Evolutionary conservation across 352 stramenopile genomes (phyloP).

Genomic region (Globisporangium sylvaticum): DNA sequence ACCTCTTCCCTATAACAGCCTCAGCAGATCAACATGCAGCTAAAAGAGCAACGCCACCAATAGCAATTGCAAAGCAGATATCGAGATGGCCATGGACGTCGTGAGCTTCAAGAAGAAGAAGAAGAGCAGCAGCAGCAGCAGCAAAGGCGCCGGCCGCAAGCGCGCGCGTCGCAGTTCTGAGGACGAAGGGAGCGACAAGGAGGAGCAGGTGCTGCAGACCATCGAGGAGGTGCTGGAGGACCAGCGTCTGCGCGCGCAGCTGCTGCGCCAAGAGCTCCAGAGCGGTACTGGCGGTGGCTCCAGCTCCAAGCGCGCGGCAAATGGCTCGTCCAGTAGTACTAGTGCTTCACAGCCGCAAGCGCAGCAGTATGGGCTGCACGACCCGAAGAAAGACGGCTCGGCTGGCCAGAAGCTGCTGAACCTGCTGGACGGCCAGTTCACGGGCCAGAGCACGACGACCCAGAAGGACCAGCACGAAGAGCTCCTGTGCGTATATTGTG

Average conservation of each 20-base stretch:
- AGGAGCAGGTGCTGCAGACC: conserved; percentile 39
- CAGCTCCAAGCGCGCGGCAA: neutral
- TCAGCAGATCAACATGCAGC: neutral
- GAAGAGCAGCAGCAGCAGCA: conserved; percentile 33
- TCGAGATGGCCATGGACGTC: conserved; percentile 16
- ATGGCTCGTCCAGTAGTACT: neutral
- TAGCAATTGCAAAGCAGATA: neutral
- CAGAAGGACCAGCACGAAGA: conserved; percentile 74
- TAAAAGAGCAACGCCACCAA: neutral
- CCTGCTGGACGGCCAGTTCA: conserved; percentile 80
- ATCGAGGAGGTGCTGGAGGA: conserved; percentile 74
- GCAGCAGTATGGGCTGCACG: conserved; percentile 64
- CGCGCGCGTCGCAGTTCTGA: conserved; percentile 27
- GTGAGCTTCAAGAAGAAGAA: conserved; percentile 75
- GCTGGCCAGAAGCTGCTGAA: conserved; percentile 67
- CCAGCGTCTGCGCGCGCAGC: conserved; percentile 49
- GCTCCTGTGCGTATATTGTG: conserved; percentile 37
- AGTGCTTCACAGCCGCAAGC: neutral
- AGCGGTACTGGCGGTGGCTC: conserved; percentile 7
- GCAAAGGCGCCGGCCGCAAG: conserved; percentile 25
- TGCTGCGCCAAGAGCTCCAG: conserved; percentile 35
- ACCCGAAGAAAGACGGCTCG: conserved; percentile 69
- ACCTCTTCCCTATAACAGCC: neutral
- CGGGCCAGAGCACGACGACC: conserved; percentile 53
- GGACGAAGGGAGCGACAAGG: conserved; percentile 16